Percentiles rank a stretch among this genome's conserved stretches.
phyloP scores from a whole-genome alignment of 768 basidiomycete genomes.

The Kwoniella pini region DNA sequence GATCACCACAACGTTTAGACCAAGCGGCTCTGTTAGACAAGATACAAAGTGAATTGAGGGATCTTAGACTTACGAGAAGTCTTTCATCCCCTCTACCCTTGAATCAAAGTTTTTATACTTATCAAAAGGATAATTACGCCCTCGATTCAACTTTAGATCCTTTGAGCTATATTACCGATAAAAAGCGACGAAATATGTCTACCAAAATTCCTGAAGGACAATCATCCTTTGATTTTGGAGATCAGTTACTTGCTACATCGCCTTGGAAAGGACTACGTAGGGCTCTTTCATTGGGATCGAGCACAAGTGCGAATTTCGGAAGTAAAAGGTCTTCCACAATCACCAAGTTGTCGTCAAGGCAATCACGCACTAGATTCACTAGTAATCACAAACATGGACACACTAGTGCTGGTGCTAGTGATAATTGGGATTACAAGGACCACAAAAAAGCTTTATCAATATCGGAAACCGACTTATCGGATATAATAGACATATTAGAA shows the following conservation, averaged over 20 bases:
- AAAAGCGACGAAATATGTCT: background rate
- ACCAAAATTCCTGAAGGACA: constrained; percentile 11
- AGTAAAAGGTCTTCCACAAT: constrained; percentile 6
- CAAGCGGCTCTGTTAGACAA: no score
- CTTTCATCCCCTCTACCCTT: constrained; percentile 5
- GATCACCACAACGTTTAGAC: background rate
- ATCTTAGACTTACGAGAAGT: constrained; percentile 4
- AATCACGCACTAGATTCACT: background rate
- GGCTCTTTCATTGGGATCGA: constrained; percentile 8
- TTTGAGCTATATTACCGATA: background rate
- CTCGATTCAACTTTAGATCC: background rate
- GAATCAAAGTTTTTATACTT: background rate
- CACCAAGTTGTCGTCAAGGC: constrained; percentile 1
- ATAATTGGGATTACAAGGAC: background rate
- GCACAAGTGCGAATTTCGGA: background rate
- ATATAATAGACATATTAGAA: background rate
- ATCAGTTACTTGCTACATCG: background rate
- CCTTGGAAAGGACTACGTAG: constrained; percentile 12
- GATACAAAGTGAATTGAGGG: background rate
- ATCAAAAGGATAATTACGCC: background rate
- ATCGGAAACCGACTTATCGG: constrained; percentile 9
- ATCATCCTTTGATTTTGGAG: constrained; percentile 19
- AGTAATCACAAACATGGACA: no score
- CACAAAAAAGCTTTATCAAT: no score
- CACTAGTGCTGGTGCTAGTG: background rate